A percentile compares a stretch with the other conserved stretches of the same genome.
Evolutionary conservation across 148 eudicot genomes (phyloP).

Genomic region (Rhododendron simsii): DNA sequence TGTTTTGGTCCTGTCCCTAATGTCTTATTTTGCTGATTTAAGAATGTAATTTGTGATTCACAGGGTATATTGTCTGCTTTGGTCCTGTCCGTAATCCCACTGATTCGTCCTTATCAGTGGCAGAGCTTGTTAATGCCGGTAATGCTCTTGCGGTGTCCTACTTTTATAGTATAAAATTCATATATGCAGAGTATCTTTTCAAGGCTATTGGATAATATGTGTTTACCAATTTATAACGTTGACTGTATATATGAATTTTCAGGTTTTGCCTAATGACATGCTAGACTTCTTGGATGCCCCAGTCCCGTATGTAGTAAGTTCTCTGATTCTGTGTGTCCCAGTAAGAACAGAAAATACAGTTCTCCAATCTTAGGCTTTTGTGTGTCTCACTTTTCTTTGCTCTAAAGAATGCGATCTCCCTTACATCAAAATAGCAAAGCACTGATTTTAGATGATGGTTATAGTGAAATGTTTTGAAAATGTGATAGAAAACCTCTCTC

Average conservation of each 20-base stretch:
- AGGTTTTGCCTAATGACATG: conserved; percentile 97
- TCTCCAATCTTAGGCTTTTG: neutral
- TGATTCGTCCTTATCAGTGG: conserved; percentile 96
- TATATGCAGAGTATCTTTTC: neutral
- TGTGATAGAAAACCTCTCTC: neutral
- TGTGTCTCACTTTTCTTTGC: neutral
- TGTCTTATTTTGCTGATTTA: neutral
- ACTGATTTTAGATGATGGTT: neutral
- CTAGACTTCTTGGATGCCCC: conserved; percentile 98
- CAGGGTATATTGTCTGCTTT: conserved; percentile 87
- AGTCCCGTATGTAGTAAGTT: conserved; percentile 91
- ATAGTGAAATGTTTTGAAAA: neutral
- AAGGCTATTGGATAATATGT: neutral
- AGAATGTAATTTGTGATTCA: conserved; percentile 2
- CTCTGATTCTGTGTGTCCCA: neutral
- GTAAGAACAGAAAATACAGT: neutral
- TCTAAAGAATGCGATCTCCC: neutral
- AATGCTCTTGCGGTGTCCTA: conserved; percentile 9
- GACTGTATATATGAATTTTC: conserved; percentile 16
- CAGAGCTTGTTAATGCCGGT: conserved; percentile 98
- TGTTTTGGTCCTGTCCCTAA: conserved; percentile 60
- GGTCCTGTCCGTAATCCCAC: conserved; percentile 75
- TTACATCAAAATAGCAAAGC: neutral
- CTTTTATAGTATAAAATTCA: neutral
- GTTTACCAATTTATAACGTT: neutral